Base-by-base conservation (phyloP, 1,284 basidiomycete genomes). In the Testicularia cyperi region DNA sequence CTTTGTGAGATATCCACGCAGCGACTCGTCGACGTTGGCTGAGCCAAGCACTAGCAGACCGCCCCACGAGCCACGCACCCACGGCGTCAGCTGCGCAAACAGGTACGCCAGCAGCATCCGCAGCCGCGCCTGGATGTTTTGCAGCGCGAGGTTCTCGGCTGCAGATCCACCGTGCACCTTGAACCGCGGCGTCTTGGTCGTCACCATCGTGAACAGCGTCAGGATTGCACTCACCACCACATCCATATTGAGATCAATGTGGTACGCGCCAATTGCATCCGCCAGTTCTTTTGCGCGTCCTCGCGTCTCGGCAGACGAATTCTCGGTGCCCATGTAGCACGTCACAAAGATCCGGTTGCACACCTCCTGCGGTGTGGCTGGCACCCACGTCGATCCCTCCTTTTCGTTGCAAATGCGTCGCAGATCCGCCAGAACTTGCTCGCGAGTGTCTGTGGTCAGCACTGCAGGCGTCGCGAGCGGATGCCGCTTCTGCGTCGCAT, bases 311-410 rank as follows among this genome's bases (percentile, higher is more conserved):
- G 78, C 78, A 57, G 86, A 89, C 9, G 91, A 96, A 77, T 98
- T 94, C 77, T 92, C 88, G 0, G 94, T 98, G 10, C 94, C 94
- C 95, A 98, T 98, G 78, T 96, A 98, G 78, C 91, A 96, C 0
- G 94, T 96, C 75, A 97, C 91, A 81, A 99, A 96, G 48, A 97
- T 85, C 23, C 90, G 82, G 45, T 81, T 81, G 34, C 85, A 85
- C 63, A 97, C 90, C 72, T 97, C 95, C 47, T 82, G 83, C 1
- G 92, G 84, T 72, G 95, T 89, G 0, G 82, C 81, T 1, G 94
- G 95, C 19, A 89, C 73, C 77, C 96, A 98, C 0, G 78, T 78
- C 5, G 89, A 92, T 57, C 83, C 84, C 37, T 86, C 84, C 0
- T 86, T 82, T 72, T 92, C 90, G 15, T 91, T 90, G 1, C 82